Conservation (phyloP, 1,284 basidiomycete genomes). For the Prillingera fragicola region DNA sequence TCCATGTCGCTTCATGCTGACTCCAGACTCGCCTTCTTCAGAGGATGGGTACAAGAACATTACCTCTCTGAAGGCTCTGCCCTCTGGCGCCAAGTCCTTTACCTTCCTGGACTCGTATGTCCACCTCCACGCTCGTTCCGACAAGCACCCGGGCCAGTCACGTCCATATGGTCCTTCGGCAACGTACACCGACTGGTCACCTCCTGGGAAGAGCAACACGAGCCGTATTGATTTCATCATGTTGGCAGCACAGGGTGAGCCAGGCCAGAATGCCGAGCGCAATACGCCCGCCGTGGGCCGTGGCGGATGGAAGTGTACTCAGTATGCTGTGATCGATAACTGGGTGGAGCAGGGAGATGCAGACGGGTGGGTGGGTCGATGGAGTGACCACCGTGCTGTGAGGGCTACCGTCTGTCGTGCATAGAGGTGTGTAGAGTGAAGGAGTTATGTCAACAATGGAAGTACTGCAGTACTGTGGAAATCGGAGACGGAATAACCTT, state of each 20-base stretch:
- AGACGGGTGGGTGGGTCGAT: slow-evolving; percentile 36
- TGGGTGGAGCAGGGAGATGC: slow-evolving; percentile 34
- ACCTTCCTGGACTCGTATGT: slow-evolving; percentile 36
- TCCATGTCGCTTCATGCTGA: not conserved
- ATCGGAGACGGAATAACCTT: too few relatives aligned
- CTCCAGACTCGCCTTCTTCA: slow-evolving; percentile 38
- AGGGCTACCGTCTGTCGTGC: slow-evolving; percentile 19
- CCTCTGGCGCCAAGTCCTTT: slow-evolving; percentile 21
- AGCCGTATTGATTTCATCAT: slow-evolving; percentile 43
- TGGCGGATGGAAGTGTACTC: slow-evolving; percentile 26
- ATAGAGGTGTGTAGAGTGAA: not conserved
- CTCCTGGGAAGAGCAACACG: slow-evolving; percentile 21
- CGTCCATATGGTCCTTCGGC: slow-evolving; percentile 30
- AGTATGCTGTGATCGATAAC: slow-evolving; percentile 40
- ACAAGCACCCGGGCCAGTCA: slow-evolving; percentile 14
- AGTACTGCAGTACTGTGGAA: not conserved
- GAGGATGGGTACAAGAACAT: slow-evolving; percentile 45
- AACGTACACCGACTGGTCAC: slow-evolving; percentile 39
- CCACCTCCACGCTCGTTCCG: slow-evolving; percentile 17
- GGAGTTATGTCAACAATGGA: not conserved
- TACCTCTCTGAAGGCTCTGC: slow-evolving; percentile 25
- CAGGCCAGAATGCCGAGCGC: too few relatives aligned
- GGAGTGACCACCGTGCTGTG: slow-evolving; percentile 45
- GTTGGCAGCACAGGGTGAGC: slow-evolving; percentile 18
- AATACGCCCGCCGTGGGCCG: slow-evolving; percentile 7